phyloP scores from a whole-genome alignment of 2,329 filamentous ascomycete genomes.

The Metarhizium anisopliae region DNA sequence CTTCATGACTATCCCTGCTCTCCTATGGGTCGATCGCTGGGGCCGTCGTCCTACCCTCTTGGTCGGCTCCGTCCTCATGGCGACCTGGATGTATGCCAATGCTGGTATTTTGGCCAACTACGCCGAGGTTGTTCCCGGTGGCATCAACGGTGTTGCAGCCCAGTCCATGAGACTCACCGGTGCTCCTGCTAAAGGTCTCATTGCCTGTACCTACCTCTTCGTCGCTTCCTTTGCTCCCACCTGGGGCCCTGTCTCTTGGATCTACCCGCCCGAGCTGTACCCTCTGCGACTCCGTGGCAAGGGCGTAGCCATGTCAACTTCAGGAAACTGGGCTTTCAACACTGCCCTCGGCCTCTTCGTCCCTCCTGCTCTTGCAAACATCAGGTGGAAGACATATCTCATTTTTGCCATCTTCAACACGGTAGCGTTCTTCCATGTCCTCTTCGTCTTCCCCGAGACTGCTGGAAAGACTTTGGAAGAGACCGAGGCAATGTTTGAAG shows the following conservation, averaged over 20 bases:
- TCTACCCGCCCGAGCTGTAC: conserved; percentile 51
- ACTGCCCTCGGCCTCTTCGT: conserved; percentile 30
- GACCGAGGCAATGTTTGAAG: conserved; percentile 42
- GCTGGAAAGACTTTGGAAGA: conserved; percentile 46
- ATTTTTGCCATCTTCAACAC: conserved; percentile 44
- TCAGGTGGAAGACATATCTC: conserved; percentile 43
- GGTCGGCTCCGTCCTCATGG: conserved; percentile 58
- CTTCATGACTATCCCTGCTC: conserved; percentile 65
- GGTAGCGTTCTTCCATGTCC: conserved; percentile 40
- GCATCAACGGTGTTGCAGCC: conserved; percentile 34
- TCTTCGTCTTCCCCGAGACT: conserved; percentile 49
- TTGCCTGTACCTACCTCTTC: conserved; percentile 56
- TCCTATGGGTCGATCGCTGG: conserved; percentile 67
- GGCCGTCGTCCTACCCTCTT: conserved; percentile 63
- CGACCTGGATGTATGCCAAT: conserved; percentile 46
- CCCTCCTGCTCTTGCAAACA: conserved; percentile 27
- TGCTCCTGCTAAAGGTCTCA: conserved; percentile 49
- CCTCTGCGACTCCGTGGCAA: conserved; percentile 41
- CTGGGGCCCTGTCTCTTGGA: conserved; percentile 41
- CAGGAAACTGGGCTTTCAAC: conserved; percentile 33
- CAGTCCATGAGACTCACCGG: conserved; percentile 38
- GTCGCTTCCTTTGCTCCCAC: conserved; percentile 40
- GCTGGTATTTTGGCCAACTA: conserved; percentile 41
- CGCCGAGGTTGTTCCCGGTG: conserved; percentile 31
- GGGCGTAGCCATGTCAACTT: conserved; percentile 42